Conservation (phyloP, 78 protist genomes). For the Dictyostelium capitatum region DNA sequence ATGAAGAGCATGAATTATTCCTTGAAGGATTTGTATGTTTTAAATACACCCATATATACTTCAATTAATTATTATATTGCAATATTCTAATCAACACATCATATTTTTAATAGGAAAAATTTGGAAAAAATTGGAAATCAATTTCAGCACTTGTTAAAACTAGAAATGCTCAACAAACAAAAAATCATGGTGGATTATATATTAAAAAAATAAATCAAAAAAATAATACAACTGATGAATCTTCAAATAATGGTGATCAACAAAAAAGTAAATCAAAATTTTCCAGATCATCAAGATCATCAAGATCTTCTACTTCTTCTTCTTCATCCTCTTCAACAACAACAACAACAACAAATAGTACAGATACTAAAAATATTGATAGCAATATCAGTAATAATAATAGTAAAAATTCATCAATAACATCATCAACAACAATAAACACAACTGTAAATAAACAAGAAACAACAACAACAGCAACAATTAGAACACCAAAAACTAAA, state of each 20-base stretch:
- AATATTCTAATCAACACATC: neutral
- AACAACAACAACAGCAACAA: too few relatives aligned
- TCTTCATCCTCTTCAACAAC: neutral
- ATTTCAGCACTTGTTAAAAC: slow-evolving; percentile 29
- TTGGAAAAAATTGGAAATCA: slow-evolving; percentile 48
- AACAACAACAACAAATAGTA: neutral
- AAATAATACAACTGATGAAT: neutral
- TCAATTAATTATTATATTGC: neutral
- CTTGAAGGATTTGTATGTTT: slow-evolving; percentile 21
- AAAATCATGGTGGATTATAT: slow-evolving; percentile 51
- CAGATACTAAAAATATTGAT: neutral
- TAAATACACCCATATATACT: neutral
- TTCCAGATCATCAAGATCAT: too few relatives aligned
- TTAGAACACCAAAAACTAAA: too few relatives aligned
- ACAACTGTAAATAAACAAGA: too few relatives aligned
- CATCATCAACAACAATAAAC: too few relatives aligned
- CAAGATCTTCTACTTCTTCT: too few relatives aligned
- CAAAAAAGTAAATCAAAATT: neutral
- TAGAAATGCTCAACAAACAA: slow-evolving; percentile 28
- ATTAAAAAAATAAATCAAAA: neutral
- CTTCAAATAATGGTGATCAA: neutral
- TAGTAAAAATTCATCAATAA: neutral
- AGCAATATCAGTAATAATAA: neutral
- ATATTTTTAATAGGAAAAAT: neutral
- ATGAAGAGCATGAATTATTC: slow-evolving; percentile 33